Base-by-base conservation (phyloP, 768 basidiomycete genomes). In the Kondoa malvinella region DNA sequence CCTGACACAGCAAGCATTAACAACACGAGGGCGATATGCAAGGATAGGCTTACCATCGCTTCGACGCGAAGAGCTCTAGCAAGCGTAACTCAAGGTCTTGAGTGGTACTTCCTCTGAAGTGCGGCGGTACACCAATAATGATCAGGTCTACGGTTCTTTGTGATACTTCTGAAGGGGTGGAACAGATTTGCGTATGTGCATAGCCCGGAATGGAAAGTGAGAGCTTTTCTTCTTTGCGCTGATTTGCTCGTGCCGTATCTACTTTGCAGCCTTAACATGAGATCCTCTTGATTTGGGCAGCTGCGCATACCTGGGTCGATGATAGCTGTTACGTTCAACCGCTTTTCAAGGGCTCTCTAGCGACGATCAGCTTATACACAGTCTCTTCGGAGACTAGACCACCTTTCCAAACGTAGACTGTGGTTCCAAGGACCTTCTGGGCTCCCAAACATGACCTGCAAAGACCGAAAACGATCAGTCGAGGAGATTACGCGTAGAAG, bases 371-470 rank as follows among this genome's bases (percentile, higher is more conserved):
- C 12, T 8, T 50, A 50, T 8, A 8, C 8, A 21, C 12, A 50
- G 40, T 8, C 50, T 86, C 85, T 31, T 84, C 80, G 15, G 91
- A 1, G 73, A 72, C 4, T 1, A 4, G 34, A 32, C 31, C 2
- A 89, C 89, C 88, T 87, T 80, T 90, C 88, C 66, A 90, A 82
- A 73, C 89, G 87, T 82, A 89, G 87, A 32, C 87, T 89, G 76
- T 91, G 89, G 77, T 92, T 89, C 89, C 89, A 92, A 25, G 89
- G 89, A 57, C 89, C 89, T 75, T 90, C 88, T 0, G 64, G 33
- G 1, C 31, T 21, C 0, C 64, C 68, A 15, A 68, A 68, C 33
- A 64, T 68, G 62, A 68, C 64, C 56, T 68, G n/a, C n/a, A 14
- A 29, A 27, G 16, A 32, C 40, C 21, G 65, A 21, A 25, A 30